Conservation (phyloP, 441 rosid genomes). For the Adansonia madagascariensis region DNA sequence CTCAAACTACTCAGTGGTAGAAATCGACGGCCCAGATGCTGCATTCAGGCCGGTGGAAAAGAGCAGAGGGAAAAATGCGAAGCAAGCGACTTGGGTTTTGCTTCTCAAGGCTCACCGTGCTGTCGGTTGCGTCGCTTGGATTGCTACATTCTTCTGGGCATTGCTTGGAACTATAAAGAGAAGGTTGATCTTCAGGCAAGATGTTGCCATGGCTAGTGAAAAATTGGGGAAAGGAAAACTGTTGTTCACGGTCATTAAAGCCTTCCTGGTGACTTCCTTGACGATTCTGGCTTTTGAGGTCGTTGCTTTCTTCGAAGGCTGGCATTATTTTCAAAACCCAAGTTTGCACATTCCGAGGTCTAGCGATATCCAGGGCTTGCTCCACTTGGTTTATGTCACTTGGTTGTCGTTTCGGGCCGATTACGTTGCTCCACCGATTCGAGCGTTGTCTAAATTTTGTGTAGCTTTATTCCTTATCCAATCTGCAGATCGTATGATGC, state of each 20-base stretch:
- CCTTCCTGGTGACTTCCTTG: conserved; percentile 56
- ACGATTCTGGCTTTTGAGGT: conserved; percentile 65
- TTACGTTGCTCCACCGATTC: conserved; percentile 71
- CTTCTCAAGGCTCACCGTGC: conserved; percentile 90
- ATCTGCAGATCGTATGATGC: conserved; percentile 75
- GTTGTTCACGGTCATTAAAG: conserved; percentile 60
- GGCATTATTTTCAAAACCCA: conserved; percentile 67
- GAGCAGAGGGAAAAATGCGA: conserved; percentile 84
- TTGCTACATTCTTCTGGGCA: conserved; percentile 73
- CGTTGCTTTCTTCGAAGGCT: conserved; percentile 77
- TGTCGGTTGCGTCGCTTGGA: conserved; percentile 79
- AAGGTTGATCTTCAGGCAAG: conserved; percentile 65
- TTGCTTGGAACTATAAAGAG: conserved; percentile 78
- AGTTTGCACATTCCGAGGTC: conserved; percentile 54
- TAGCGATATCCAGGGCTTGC: conserved; percentile 56
- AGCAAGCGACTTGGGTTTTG: conserved; percentile 87
- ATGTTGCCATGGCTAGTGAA: conserved; percentile 61
- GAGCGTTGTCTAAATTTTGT: conserved; percentile 69
- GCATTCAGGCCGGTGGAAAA: conserved; percentile 80
- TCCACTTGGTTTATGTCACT: conserved; percentile 61
- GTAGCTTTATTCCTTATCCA: conserved; percentile 76
- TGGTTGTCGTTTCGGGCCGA: conserved; percentile 73
- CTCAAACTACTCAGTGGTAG: conserved; percentile 79
- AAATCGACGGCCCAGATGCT: conserved; percentile 82
- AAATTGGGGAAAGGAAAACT: conserved; percentile 67